phyloP scores from a whole-genome alignment of 345 rosid species.

The Arabis hirsuta region DNA sequence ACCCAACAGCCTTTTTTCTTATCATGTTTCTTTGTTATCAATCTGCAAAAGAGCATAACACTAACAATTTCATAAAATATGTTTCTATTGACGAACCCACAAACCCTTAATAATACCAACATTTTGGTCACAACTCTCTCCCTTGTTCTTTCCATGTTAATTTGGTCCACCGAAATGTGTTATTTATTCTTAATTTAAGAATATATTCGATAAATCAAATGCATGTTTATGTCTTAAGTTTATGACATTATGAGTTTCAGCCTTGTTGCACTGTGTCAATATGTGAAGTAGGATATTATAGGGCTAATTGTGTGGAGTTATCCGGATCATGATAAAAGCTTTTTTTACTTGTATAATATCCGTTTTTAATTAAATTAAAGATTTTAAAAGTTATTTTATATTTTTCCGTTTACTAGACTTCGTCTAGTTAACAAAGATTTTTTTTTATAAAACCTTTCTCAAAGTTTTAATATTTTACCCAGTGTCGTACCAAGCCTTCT shows the following conservation, averaged over 20 bases:
- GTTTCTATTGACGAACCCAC: conserved; percentile 15
- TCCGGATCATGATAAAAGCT: too few species aligned
- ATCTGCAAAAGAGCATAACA: conserved; percentile 4
- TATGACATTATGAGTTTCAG: background rate
- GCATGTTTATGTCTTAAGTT: background rate
- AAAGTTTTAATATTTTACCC: too few species aligned
- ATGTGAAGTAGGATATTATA: background rate
- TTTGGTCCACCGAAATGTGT: background rate
- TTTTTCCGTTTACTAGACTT: too few species aligned
- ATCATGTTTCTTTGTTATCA: conserved; percentile 8
- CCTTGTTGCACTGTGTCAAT: background rate
- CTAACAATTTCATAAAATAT: conserved; percentile 2
- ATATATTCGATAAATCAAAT: background rate
- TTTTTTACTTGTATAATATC: too few species aligned
- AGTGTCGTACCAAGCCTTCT: too few species aligned
- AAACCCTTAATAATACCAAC: conserved; percentile 6
- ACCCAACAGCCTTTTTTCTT: background rate
- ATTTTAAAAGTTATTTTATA: too few species aligned
- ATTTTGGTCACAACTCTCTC: conserved; percentile 5
- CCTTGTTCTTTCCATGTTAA: background rate
- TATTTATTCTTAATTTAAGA: background rate
- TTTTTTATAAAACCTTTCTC: too few species aligned
- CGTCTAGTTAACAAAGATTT: too few species aligned
- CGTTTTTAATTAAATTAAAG: too few species aligned
- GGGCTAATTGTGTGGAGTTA: too few species aligned